phyloP scores from a whole-genome alignment of 495 filamentous ascomycete species.

The Cudoniella acicularis region DNA sequence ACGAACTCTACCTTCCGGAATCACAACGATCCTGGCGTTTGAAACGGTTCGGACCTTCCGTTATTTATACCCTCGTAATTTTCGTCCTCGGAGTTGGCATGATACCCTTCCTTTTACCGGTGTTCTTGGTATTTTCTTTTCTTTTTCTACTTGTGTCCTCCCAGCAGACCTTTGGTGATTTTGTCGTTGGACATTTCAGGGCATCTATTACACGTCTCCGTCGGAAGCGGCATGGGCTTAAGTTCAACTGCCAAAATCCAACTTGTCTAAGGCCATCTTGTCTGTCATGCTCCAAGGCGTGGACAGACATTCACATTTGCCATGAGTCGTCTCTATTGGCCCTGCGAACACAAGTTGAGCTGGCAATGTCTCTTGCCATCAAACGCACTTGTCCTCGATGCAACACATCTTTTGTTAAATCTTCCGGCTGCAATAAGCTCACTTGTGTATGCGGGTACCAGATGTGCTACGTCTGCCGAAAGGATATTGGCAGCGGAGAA shows the following conservation, averaged over 20 bases:
- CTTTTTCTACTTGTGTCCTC: slow-evolving; percentile 37
- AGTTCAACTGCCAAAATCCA: slow-evolving; percentile 69
- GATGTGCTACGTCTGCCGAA: slow-evolving; percentile 92
- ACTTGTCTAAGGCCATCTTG: slow-evolving; percentile 68
- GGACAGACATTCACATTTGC: slow-evolving; percentile 72
- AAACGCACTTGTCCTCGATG: slow-evolving; percentile 94
- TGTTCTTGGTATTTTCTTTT: slow-evolving; percentile 39
- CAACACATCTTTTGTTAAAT: slow-evolving; percentile 86
- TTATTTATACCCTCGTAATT: slow-evolving; percentile 42
- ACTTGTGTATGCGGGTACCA: slow-evolving; percentile 96
- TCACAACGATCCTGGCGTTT: slow-evolving; percentile 42
- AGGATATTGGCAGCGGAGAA: slow-evolving; percentile 53
- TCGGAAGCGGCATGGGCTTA: slow-evolving; percentile 60
- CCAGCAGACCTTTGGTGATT: slow-evolving; percentile 29
- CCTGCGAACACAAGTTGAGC: slow-evolving; percentile 82
- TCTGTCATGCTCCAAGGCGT: slow-evolving; percentile 63
- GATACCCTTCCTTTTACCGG: slow-evolving; percentile 50
- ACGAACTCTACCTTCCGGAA: slow-evolving; percentile 67
- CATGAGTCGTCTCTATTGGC: slow-evolving; percentile 79
- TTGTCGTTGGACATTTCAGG: slow-evolving; percentile 39
- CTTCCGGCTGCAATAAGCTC: slow-evolving; percentile 90
- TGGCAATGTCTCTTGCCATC: slow-evolving; percentile 85
- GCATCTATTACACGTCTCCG: slow-evolving; percentile 59
- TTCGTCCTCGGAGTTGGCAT: slow-evolving; percentile 36
- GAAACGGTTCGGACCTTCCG: slow-evolving; percentile 32